Percentiles rank a stretch among this genome's conserved stretches.
Conservation (phyloP, 139 green algal species). For the Volvox africanus region DNA sequence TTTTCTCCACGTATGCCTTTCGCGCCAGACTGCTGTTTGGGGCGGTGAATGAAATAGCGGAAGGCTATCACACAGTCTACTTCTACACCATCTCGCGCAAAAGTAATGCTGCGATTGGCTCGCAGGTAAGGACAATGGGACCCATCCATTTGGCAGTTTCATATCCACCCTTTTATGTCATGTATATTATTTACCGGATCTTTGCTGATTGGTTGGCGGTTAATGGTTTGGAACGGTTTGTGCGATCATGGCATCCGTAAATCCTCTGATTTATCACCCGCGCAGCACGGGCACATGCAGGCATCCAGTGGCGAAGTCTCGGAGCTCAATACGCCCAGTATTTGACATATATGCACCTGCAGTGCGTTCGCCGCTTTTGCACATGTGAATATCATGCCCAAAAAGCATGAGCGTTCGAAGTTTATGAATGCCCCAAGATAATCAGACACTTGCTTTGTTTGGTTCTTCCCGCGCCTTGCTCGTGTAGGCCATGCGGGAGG, state of each 20-base stretch:
- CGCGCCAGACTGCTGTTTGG: not conserved
- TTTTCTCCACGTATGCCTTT: constrained; percentile 9
- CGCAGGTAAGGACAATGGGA: not conserved
- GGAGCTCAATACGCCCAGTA: not conserved
- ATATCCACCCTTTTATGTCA: too few relatives aligned
- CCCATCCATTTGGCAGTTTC: too few relatives aligned
- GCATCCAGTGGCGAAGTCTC: not conserved
- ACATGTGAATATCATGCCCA: not conserved
- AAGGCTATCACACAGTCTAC: not conserved
- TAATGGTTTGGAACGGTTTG: too few relatives aligned
- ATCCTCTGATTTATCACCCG: too few relatives aligned
- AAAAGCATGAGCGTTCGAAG: not conserved
- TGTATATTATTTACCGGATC: too few relatives aligned
- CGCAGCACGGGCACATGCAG: too few relatives aligned
- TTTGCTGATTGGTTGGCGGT: too few relatives aligned
- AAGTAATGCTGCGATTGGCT: not conserved
- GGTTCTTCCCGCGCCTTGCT: not conserved
- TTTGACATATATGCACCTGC: not conserved
- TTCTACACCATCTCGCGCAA: not conserved
- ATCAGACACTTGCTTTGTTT: not conserved
- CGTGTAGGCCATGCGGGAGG: not conserved
- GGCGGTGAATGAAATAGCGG: not conserved
- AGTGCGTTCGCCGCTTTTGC: not conserved
- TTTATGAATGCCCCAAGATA: not conserved
- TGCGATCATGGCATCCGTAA: too few relatives aligned